These are phyloP conservation scores for Solanum bulbocastanum DNA, from an alignment of 257 asterid genomes.

Conservation along the genomic window DNA sequence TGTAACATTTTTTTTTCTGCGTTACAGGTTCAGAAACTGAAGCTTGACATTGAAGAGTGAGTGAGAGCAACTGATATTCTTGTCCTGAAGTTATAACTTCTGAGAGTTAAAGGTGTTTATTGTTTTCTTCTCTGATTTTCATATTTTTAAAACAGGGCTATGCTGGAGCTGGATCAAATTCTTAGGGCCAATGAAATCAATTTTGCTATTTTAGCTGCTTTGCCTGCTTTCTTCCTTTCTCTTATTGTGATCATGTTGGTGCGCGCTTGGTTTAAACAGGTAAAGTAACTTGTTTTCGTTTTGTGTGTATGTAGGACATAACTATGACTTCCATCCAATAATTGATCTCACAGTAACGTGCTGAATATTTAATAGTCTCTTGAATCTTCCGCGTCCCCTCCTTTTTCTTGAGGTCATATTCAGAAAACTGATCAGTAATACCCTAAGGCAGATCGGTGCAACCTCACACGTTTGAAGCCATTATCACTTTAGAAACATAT, in stretches of 20 bases:
- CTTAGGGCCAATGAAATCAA: conserved; percentile 97
- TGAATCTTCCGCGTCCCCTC: not conserved
- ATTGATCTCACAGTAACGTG: not conserved
- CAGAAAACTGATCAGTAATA: not conserved
- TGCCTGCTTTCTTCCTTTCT: conserved; percentile 93
- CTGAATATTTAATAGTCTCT: not conserved
- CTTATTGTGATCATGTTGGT: conserved; percentile 66
- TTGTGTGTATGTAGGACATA: not conserved
- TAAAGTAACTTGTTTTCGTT: conserved; percentile 2
- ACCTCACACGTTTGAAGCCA: not conserved
- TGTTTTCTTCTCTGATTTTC: conserved; percentile 6
- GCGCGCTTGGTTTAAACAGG: conserved; percentile 94
- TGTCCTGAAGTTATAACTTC: not conserved
- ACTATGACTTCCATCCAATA: not conserved
- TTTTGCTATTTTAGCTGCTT: conserved; percentile 97
- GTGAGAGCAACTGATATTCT: conserved; percentile 23
- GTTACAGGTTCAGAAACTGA: conserved; percentile 93
- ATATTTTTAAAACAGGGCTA: conserved; percentile 55
- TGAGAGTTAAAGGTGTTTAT: conserved; percentile 2
- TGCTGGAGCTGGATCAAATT: conserved; percentile 99
- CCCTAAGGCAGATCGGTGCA: not conserved
- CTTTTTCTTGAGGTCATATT: not conserved
- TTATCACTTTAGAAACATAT: not conserved
- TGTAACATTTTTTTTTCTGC: conserved; percentile 13
- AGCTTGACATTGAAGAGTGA: conserved; percentile 94